Conservation (phyloP, 75 land plant genomes). For the Pinus albicaulis region DNA sequence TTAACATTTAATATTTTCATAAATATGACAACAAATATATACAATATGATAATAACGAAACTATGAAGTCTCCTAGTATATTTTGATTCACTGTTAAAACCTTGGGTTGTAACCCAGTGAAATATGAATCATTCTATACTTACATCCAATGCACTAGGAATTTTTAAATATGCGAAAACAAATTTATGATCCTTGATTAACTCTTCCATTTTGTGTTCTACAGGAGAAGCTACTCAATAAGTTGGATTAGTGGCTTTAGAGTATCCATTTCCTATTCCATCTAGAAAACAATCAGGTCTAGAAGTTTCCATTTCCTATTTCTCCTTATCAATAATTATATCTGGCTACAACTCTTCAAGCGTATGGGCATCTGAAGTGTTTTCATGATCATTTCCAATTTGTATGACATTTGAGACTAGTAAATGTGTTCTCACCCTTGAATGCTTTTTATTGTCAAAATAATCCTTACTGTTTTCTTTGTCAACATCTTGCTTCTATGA, state of each 20-base stretch:
- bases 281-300: background rate
- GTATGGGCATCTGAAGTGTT: background rate
- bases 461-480: background rate
- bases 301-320: background rate
- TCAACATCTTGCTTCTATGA: background rate
- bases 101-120: background rate
- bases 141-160: background rate
- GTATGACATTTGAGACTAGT: background rate
- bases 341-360: background rate
- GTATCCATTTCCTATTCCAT: conserved; percentile 1
- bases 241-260: background rate
- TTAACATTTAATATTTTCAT: too few species aligned
- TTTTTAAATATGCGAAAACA: background rate
- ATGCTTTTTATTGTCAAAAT: background rate
- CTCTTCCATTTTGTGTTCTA: background rate
- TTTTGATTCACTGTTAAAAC: background rate
- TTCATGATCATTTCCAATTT: background rate
- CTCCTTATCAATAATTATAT: background rate
- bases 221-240: background rate
- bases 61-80: too few species aligned
- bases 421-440: background rate
- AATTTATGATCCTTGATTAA: background rate
- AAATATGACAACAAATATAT: too few species aligned
- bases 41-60: too few species aligned
- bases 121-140: background rate